Evolutionary conservation across 768 basidiomycete genomes (phyloP).

Genomic region (Rhodosporidiobolus odoratus): DNA sequence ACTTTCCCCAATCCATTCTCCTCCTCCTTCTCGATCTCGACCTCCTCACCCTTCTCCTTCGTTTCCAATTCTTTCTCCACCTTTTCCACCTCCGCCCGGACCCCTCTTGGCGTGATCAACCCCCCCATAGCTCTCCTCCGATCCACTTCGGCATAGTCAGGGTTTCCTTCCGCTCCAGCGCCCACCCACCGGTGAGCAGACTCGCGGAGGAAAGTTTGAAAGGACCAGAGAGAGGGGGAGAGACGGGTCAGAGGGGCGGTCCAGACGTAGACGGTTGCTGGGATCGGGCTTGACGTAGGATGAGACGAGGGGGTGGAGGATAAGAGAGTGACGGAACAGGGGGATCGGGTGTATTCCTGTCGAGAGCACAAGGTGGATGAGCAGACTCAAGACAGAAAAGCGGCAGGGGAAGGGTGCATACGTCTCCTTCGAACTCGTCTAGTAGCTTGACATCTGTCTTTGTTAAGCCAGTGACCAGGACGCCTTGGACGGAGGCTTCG

Average conservation of each 20-base stretch:
- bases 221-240: constrained; percentile 66
- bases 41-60: not conserved
- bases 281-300: constrained; percentile 44
- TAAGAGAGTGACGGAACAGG: constrained; percentile 56
- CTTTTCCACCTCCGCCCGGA: not conserved
- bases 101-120: constrained; percentile 5
- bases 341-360: constrained; percentile 67
- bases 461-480: constrained; percentile 68
- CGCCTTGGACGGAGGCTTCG: constrained; percentile 70
- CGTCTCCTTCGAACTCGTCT: constrained; percentile 77
- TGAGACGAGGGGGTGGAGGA: constrained; percentile 50
- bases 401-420: not conserved
- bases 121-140: constrained; percentile 51
- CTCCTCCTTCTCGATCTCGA: not conserved
- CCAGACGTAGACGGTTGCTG: constrained; percentile 74
- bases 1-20: not conserved
- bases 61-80: not conserved
- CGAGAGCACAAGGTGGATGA: not conserved
- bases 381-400: not conserved
- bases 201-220: constrained; percentile 68
- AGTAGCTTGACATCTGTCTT: constrained; percentile 60
- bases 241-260: constrained; percentile 50
- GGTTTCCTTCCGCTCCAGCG: constrained; percentile 40
- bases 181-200: constrained; percentile 76
- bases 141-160: constrained; percentile 57